Base-by-base conservation (phyloP, 164 flowering plant species). In the Pachysandra terminalis region DNA sequence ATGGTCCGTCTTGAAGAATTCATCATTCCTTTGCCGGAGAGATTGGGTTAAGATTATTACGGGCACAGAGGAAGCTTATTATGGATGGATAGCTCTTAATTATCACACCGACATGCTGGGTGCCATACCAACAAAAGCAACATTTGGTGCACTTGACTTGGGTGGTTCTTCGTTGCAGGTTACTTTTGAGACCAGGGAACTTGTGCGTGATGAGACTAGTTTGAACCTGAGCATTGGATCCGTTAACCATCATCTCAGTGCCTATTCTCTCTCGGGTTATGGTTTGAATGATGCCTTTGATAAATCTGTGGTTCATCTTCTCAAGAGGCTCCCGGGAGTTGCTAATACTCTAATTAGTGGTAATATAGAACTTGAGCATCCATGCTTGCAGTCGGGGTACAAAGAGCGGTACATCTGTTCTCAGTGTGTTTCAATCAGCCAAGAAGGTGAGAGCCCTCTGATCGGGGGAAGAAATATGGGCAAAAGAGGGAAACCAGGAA, bases 281-380 rank as follows among this genome's bases (percentile, higher is more conserved):
- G 99, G 99, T 59, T 72, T 96, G 64, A 96, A 96, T 77, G 99
- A 96, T 81, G 99, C 98, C 45, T 96, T 96, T 79, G 99, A 86
- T 71, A 93, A 85, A 75, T 88, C 98, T 63, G 98, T 96, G 57
- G 81, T 72, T 65, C 81, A 80, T 80, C 90, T 96, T 69, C 77
- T 90, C 19, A 87, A 80, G 81, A 80, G 27, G 73, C 80, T 73
- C 74, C 77, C 81, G 22, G 71, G 73, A 51, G 64, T 70, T 51
- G 71, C 48, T n/a, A 71, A 65, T 51, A 63, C 77, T 2, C 58
- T 86, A 60, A 72, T 68, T n/a, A 83, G 69, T 26, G 89, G 86
- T 25, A 84, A 86, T 3, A 26, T 83, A 61, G 81, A 81, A 74
- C 80, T 92, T 64, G 83, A 77, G 67, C 99, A 96, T 71, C 99